A percentile compares a stretch with the other conserved stretches of the same genome.
These are phyloP conservation scores for Trichoderma gamsii DNA, from an alignment of 495 filamentous ascomycete genomes.

Conservation along the genomic window DNA sequence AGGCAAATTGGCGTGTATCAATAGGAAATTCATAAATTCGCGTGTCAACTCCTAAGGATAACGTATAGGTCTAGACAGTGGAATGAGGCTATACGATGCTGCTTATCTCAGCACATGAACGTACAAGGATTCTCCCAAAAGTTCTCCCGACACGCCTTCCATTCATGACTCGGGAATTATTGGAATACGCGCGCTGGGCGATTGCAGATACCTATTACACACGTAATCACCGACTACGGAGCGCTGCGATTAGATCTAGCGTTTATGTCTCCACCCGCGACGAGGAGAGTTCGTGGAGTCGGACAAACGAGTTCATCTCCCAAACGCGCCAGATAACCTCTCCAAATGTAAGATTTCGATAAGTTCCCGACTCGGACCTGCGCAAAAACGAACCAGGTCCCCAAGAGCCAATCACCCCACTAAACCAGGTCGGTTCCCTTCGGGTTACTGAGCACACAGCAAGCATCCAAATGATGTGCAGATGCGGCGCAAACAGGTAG, in stretches of 20 bases:
- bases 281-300: not conserved
- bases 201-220: not conserved
- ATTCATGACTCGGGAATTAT: not conserved
- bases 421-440: not conserved
- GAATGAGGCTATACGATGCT: no score
- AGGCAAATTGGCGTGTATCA: no score
- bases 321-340: not conserved
- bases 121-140: not conserved
- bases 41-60: no score
- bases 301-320: not conserved
- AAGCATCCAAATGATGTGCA: not conserved
- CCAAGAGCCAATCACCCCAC: not conserved
- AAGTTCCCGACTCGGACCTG: not conserved
- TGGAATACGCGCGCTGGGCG: not conserved
- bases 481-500: not conserved
- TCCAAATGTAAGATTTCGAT: not conserved
- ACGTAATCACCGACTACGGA: not conserved
- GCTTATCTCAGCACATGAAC: no score
- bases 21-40: no score
- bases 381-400: not conserved
- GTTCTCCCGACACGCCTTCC: not conserved
- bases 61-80: no score
- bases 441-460: not conserved
- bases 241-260: slow-evolving; percentile 3
- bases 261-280: not conserved